Evolutionary conservation across 2,329 filamentous ascomycete genomes (phyloP).

Genomic region (Ophiostoma tasmaniense): DNA sequence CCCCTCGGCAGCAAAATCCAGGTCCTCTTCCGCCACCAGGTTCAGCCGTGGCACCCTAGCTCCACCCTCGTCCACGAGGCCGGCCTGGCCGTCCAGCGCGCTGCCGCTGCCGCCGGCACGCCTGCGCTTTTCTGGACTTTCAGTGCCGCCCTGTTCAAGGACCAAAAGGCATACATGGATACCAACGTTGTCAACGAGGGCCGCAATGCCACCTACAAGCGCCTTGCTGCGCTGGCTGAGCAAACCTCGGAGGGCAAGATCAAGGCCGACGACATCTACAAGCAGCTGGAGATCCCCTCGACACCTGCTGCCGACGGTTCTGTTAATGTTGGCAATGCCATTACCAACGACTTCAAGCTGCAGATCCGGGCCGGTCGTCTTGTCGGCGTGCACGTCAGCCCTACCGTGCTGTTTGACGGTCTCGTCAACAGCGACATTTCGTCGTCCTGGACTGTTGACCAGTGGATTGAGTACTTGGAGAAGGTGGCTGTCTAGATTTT

Average conservation of each 20-base stretch:
- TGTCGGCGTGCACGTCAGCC: conserved; percentile 80
- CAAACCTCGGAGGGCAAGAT: conserved; percentile 60
- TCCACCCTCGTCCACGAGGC: conserved; percentile 77
- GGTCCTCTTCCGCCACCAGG: conserved; percentile 80
- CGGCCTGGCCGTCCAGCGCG: conserved; percentile 65
- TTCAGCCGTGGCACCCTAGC: conserved; percentile 92
- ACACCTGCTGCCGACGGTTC: conserved; percentile 57
- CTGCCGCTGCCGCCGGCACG: conserved; percentile 32
- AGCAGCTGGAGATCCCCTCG: conserved; percentile 59
- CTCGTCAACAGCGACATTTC: conserved; percentile 71
- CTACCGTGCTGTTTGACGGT: conserved; percentile 82
- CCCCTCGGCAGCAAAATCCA: conserved; percentile 44
- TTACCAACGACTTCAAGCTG: conserved; percentile 79
- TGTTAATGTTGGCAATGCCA: conserved; percentile 70
- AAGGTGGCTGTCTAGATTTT: conserved; percentile 38
- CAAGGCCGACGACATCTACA: conserved; percentile 60
- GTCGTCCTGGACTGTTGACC: conserved; percentile 66
- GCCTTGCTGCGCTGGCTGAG: conserved; percentile 66
- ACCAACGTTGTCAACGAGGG: conserved; percentile 74
- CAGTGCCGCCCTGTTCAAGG: conserved; percentile 54
- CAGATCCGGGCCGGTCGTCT: conserved; percentile 72
- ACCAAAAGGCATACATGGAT: conserved; percentile 76
- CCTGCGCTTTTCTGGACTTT: conserved; percentile 75
- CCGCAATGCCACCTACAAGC: conserved; percentile 73
- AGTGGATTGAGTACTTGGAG: conserved; percentile 79